A percentile compares a stretch with the other conserved stretches of the same genome.
phyloP scores from a whole-genome alignment of 2,329 filamentous ascomycete species.

The Cytospora paraplurivora region DNA sequence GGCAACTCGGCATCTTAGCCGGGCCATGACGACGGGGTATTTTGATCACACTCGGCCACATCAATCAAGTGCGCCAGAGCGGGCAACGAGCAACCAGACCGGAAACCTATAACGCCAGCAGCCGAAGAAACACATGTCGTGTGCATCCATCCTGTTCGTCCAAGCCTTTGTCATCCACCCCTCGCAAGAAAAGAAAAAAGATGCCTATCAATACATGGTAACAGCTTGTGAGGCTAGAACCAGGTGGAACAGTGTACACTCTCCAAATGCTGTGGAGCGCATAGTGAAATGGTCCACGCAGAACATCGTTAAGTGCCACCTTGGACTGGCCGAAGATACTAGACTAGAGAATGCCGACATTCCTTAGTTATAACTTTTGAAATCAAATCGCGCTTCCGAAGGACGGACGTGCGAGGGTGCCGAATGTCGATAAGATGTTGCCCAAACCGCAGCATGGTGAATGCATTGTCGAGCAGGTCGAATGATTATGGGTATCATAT shows the following conservation, averaged over 20 bases:
- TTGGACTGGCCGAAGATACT: conserved; percentile 22
- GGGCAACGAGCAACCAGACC: conserved; percentile 27
- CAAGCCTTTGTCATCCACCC: conserved; percentile 13
- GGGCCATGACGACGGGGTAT: conserved; percentile 29
- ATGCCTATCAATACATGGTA: conserved; percentile 27
- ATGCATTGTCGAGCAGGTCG: conserved; percentile 13
- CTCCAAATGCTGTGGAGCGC: conserved; percentile 8
- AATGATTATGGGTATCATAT: conserved; percentile 23
- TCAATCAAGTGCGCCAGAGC: conserved; percentile 19
- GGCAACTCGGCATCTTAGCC: conserved; percentile 18
- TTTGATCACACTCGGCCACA: conserved; percentile 29
- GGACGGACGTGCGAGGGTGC: not conserved
- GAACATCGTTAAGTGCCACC: conserved; percentile 25
- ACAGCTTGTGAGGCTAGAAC: conserved; percentile 24
- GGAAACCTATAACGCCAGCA: conserved; percentile 28
- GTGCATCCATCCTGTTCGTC: conserved; percentile 20
- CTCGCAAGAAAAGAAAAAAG: conserved; percentile 6
- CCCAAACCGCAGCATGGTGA: conserved; percentile 8
- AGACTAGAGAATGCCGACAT: conserved; percentile 22
- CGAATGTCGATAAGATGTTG: conserved; percentile 1
- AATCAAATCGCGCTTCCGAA: conserved; percentile 5
- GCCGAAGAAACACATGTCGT: conserved; percentile 25
- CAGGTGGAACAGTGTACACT: conserved; percentile 21
- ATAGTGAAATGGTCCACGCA: conserved; percentile 19
- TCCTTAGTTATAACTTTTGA: conserved; percentile 15